Base-by-base conservation (phyloP, 805 yeast species). In the Suhomyces sp. region DNA sequence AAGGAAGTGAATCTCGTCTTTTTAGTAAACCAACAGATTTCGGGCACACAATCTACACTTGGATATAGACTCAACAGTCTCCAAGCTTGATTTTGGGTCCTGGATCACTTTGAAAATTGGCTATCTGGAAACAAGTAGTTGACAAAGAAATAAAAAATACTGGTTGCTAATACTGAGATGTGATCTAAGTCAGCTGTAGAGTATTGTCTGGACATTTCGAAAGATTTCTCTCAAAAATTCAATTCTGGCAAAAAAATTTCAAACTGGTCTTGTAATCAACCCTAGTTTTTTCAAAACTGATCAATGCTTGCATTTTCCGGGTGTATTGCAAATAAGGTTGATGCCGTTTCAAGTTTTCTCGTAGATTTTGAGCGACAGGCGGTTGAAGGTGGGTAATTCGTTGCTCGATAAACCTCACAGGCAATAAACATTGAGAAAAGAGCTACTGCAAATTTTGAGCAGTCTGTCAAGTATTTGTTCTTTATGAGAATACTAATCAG, bases 1-100 rank as follows among this genome's bases (percentile, higher is more conserved):
- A 45, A 53, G 19, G 15, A 54, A 54, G 21, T 49, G 53, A 17
- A 43, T 29, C 49, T 54, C 57, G 13, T 54, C 57, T 25, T 51
- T 54, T 46, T 45, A 53, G 37, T 43, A 49, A 17, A 46, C 35
- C 22, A 35, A 24, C 17, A 10, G 29, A 7, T 22, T 22, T 13
- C 15, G n/a, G 47, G 24, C 12, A 31, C 31, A 25, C 9, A 25
- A 25, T 25, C 39, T 25, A 17, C 13, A 20, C 15, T 40, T n/a
- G 15, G 15, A 21, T 4, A 40, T 40, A 6, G 8, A 2, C 8
- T 40, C 44, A 9, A 40, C 25, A n/a, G 15, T 12, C 8, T 40
- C 25, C n/a, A 21, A 10, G 6, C 25, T 20, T 10, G 7, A 19
- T 15, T 17, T 31, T 6, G 33, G 29, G 20, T 19, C 33, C 17